A percentile compares a stretch with the other conserved stretches of the same genome.
phyloP scores from a whole-genome alignment of 305 asterid genomes.

The Fraxinus xanthoxyloides region DNA sequence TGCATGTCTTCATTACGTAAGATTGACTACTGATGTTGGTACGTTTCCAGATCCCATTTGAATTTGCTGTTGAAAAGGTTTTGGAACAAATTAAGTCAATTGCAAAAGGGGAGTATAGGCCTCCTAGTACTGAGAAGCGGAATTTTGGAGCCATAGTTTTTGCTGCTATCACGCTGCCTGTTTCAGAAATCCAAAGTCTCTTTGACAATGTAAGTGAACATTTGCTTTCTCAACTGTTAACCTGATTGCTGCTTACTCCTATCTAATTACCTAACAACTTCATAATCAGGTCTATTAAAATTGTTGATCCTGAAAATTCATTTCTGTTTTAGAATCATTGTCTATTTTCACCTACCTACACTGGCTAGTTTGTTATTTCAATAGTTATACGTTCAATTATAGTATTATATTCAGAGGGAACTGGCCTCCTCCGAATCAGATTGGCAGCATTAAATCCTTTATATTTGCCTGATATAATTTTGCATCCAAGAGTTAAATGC shows the following conservation, averaged over 20 bases:
- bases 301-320: not conserved
- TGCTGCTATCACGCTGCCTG: conserved; percentile 82
- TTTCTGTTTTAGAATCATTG: not conserved
- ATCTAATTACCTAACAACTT: not conserved
- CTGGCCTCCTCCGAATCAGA: not conserved
- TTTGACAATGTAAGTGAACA: conserved; percentile 50
- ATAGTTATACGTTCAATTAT: not conserved
- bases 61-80: conserved; percentile 57
- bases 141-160: conserved; percentile 63
- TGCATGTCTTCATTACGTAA: conserved; percentile 10
- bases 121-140: conserved; percentile 65
- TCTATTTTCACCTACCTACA: not conserved
- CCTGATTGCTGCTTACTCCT: not conserved
- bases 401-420: not conserved
- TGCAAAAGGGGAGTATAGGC: conserved; percentile 70
- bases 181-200: conserved; percentile 56
- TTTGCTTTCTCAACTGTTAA: not conserved
- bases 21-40: not conserved
- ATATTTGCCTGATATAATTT: not conserved
- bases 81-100: conserved; percentile 65
- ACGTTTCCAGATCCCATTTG: conserved; percentile 71
- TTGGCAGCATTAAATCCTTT: not conserved
- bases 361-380: not conserved
- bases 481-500: not conserved
- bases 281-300: not conserved